phyloP scores from a whole-genome alignment of 2,329 filamentous ascomycete species.

The Metarhizium robertsii region DNA sequence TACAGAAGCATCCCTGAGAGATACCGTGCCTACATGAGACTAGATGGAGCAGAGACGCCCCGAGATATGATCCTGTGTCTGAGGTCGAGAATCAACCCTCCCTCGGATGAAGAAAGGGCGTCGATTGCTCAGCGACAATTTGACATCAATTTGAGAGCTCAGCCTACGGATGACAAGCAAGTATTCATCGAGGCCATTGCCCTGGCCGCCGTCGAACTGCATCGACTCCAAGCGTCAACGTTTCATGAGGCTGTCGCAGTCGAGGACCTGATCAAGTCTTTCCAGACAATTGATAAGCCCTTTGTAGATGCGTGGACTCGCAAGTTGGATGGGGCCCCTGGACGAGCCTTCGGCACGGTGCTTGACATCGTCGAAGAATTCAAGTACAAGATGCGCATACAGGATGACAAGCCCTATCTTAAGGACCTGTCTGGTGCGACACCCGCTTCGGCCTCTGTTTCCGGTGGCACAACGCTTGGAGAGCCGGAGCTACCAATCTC shows the following conservation, averaged over 20 bases:
- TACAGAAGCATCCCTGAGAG: constrained; percentile 5
- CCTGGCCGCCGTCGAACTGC: constrained; percentile 4
- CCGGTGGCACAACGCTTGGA: background rate
- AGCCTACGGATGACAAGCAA: constrained; percentile 4
- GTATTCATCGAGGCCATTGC: constrained; percentile 5
- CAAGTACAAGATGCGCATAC: constrained; percentile 2
- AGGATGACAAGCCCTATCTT: background rate
- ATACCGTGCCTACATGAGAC: constrained; percentile 5
- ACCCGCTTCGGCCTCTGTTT: background rate
- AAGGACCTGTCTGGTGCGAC: background rate
- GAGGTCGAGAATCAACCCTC: background rate
- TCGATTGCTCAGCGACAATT: background rate
- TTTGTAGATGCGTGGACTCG: constrained; percentile 1
- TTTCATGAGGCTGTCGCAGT: constrained; percentile 5
- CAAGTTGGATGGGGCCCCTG: background rate
- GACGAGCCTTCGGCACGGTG: background rate
- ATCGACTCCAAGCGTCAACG: background rate
- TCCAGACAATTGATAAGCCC: constrained; percentile 4
- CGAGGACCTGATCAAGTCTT: background rate
- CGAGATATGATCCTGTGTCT: constrained; percentile 7
- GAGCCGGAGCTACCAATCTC: background rate
- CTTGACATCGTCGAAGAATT: constrained; percentile 8
- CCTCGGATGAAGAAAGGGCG: background rate
- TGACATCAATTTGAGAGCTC: constrained; percentile 1
- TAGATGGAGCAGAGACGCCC: constrained; percentile 5